Evolutionary conservation across 176 grass and related monocot species (phyloP).

Genomic region (Aechmea fasciata): DNA sequence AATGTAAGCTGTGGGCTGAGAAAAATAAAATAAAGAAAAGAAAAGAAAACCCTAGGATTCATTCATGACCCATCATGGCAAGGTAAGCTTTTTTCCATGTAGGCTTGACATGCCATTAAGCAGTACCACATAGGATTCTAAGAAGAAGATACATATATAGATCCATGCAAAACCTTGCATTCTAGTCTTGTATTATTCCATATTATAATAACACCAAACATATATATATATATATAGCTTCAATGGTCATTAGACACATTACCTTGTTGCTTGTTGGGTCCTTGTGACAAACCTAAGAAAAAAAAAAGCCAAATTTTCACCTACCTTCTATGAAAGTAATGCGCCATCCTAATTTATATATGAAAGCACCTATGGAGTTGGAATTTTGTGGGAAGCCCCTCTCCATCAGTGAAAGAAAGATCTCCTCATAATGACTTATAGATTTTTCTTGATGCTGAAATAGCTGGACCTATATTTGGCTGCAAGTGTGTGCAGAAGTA

Average conservation of each 20-base stretch:
- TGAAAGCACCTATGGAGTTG: constrained; percentile 6
- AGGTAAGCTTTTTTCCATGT: constrained; percentile 22
- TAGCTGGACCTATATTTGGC: background rate
- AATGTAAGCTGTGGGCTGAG: constrained; percentile 6
- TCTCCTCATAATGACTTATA: constrained; percentile 23
- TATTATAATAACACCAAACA: constrained; percentile 5
- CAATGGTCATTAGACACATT: background rate
- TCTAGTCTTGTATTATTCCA: background rate
- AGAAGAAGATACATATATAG: background rate
- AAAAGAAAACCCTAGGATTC: constrained; percentile 4
- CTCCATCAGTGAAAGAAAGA: constrained; percentile 12
- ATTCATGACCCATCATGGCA: constrained; percentile 30
- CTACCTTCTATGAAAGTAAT: constrained; percentile 38
- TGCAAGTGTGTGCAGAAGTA: background rate
- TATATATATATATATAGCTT: background rate
- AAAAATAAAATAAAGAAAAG: constrained; percentile 14
- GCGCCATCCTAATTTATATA: constrained; percentile 21
- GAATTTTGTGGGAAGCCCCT: constrained; percentile 4
- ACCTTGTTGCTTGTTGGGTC: constrained; percentile 4
- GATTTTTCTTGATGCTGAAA: constrained; percentile 21
- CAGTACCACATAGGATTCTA: constrained; percentile 13
- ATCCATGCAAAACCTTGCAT: constrained; percentile 7
- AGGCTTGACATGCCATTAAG: constrained; percentile 15
- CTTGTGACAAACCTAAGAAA: constrained; percentile 19
- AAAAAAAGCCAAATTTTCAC: constrained; percentile 29